Base-by-base conservation (phyloP, 257 asterid genomes). In the Fraxinus americana region DNA sequence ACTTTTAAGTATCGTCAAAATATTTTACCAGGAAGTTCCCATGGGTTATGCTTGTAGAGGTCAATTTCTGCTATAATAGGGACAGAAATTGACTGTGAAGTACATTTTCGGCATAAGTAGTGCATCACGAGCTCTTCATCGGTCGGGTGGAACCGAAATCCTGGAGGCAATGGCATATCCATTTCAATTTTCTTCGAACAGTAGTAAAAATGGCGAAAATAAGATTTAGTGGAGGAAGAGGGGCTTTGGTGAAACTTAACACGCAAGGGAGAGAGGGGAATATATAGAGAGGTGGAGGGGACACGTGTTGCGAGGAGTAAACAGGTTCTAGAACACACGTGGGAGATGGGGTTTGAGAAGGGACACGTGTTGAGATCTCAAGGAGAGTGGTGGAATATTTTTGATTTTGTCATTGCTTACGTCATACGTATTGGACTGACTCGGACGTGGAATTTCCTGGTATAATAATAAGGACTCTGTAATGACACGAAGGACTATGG, bases 81-180 rank as follows among this genome's bases (percentile, higher is more conserved):
- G 30, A 91, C 97, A 19, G 84, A 70, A 78, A 94, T 92, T 0
- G 90, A 70, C 23, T 87, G 97, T 0, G 90, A 72, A 1, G 94
- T 88, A 71, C 98, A 94, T 87, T 84, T 92, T 57, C 91, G 87
- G 82, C 91, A 85, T 14, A 94, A 76, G 72, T 94, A 94, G 70
- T 94, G 97, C 96, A 86, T 82, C 70, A 94, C 98, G 2, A 94
- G 96, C 75, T 94, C 98, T 41, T 94, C 98, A 77, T 94, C 98
- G 23, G 97, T 89, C 0, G 98, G 98, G 61, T 94, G 98, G 82
- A 94, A 94, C 7, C 98, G 83, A 77, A 94, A 94, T 1, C 98
- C 98, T 7, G 97, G 91, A 1, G 98, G 98, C 69, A 94, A 78
- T 14, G 86, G 92, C 82, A 94, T 63, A 78, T 91, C 90, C 9